Conservation (phyloP, 345 rosid genomes). For the Rhodomyrtus tomentosa region DNA sequence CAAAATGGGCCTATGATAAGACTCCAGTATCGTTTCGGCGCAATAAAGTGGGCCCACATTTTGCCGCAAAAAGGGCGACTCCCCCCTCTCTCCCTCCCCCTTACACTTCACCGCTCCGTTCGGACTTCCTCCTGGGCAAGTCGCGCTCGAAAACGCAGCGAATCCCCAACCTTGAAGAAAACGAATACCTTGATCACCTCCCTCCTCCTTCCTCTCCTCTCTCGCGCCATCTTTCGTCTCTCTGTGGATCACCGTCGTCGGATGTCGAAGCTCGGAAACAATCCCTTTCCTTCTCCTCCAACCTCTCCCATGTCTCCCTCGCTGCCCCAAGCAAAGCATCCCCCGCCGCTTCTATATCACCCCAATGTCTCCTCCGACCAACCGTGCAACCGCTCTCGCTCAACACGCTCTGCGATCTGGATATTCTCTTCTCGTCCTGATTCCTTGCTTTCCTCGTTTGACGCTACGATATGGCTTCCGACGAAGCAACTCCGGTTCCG, state of each 20-base stretch:
- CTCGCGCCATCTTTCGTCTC: background rate
- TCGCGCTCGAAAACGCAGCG: background rate
- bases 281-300: slow-evolving; percentile 55
- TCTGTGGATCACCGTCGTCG: background rate
- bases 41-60: background rate
- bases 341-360: slow-evolving; percentile 20
- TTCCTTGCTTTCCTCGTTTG: background rate
- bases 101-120: background rate
- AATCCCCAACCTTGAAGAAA: background rate
- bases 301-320: slow-evolving; percentile 25
- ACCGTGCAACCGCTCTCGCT: background rate
- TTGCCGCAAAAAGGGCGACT: background rate
- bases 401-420: background rate
- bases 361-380: background rate
- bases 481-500: background rate
- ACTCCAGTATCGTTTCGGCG: background rate
- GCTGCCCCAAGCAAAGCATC: slow-evolving; percentile 36
- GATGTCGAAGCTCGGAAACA: slow-evolving; percentile 17
- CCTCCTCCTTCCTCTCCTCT: background rate
- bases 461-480: slow-evolving; percentile 13
- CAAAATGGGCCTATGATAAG: too few species aligned
- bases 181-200: background rate
- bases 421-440: background rate
- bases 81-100: background rate
- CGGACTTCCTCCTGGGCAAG: background rate